phyloP scores from a whole-genome alignment of 2,329 filamentous ascomycete genomes.

The Bipolaris oryzae region DNA sequence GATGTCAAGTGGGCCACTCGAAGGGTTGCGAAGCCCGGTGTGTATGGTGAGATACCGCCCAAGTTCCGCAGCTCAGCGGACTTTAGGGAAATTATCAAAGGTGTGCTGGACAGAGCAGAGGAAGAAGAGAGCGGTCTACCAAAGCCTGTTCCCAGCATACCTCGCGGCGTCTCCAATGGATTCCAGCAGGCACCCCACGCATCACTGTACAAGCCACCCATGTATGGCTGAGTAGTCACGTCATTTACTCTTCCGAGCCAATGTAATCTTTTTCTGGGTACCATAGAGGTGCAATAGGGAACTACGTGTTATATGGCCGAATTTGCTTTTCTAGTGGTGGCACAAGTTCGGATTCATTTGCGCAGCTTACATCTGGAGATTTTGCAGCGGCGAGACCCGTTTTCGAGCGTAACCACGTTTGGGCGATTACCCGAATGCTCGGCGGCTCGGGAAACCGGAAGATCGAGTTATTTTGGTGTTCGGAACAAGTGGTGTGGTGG shows the following conservation, averaged over 20 bases:
- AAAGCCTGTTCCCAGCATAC: background rate
- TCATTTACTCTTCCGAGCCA: background rate
- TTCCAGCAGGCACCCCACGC: background rate
- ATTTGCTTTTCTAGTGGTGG: background rate
- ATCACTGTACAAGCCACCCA: conserved; percentile 2
- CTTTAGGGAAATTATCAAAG: conserved; percentile 29
- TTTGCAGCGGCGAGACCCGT: background rate
- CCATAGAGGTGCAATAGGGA: background rate
- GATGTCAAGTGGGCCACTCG: conserved; percentile 29
- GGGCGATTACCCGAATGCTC: background rate
- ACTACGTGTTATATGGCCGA: background rate
- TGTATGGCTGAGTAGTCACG: conserved; percentile 5
- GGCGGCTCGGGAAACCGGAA: background rate
- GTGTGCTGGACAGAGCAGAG: conserved; percentile 27
- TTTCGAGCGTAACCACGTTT: background rate
- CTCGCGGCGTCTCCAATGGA: background rate
- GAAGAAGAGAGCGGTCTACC: background rate
- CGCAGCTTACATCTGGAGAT: background rate
- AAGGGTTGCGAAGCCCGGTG: background rate
- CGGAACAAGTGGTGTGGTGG: background rate
- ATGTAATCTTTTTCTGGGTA: background rate
- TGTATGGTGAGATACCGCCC: background rate
- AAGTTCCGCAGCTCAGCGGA: conserved; percentile 16
- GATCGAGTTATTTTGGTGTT: background rate
- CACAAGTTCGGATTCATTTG: background rate